A percentile compares a stretch with the other conserved stretches of the same genome.
Evolutionary conservation across 306 rosid species (phyloP).

Genomic region (Cajanus cajan): DNA sequence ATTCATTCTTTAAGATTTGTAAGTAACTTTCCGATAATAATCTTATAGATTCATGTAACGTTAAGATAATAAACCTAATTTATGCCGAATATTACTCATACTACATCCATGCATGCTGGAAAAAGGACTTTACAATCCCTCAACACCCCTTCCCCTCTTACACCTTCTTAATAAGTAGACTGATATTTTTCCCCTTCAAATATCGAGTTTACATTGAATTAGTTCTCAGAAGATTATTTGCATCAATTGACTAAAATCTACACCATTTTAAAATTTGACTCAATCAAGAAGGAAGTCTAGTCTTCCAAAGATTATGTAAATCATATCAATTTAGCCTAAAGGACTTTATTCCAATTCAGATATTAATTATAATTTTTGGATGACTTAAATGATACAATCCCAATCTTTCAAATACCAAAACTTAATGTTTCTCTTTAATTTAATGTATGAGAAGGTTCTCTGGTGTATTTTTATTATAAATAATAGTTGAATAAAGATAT

Average conservation of each 20-base stretch:
- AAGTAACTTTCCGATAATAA: not conserved
- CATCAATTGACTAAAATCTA: not conserved
- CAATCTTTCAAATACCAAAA: constrained; percentile 4
- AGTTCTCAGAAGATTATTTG: constrained; percentile 9
- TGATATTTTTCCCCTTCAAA: constrained; percentile 22
- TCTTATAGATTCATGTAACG: not conserved
- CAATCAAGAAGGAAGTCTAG: not conserved
- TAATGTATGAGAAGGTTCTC: not conserved
- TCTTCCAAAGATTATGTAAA: not conserved
- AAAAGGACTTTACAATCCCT: not conserved
- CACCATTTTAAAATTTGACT: constrained; percentile 27
- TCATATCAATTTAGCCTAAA: not conserved
- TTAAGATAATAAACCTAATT: not conserved
- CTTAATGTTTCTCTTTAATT: not conserved
- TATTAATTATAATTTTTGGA: not conserved
- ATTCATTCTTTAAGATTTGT: not conserved
- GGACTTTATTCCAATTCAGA: not conserved
- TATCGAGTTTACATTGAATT: not conserved
- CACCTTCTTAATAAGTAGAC: not conserved
- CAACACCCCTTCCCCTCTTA: not conserved
- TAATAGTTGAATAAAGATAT: not conserved
- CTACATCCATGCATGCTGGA: not conserved
- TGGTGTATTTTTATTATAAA: not conserved
- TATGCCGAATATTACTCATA: not conserved
- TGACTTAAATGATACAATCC: not conserved